Conservation (phyloP, 495 filamentous ascomycete genomes). For the Annulohypoxylon maeteangense region DNA sequence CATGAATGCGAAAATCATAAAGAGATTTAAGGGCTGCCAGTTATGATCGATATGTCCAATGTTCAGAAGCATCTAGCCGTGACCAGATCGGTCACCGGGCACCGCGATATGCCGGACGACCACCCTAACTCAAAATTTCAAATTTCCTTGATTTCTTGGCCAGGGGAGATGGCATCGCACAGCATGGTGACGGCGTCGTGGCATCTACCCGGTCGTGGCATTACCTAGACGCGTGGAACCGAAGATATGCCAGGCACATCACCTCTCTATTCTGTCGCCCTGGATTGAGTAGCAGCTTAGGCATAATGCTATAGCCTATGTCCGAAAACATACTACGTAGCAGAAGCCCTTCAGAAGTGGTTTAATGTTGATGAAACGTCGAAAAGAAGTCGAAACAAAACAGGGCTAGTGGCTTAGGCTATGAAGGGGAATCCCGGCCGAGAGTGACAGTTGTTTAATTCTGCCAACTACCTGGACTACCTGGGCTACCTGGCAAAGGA, state of each 20-base stretch:
- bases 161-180: constrained; percentile 22
- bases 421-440: constrained; percentile 12
- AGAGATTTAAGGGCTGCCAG: constrained; percentile 39
- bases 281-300: constrained; percentile 16
- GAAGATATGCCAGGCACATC: constrained; percentile 22
- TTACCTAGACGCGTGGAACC: constrained; percentile 18
- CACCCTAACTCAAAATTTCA: constrained; percentile 20
- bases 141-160: constrained; percentile 29
- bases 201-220: constrained; percentile 18
- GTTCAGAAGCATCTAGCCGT: constrained; percentile 38
- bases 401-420: not conserved
- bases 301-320: not conserved
- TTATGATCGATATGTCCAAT: constrained; percentile 38
- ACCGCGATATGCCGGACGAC: constrained; percentile 39
- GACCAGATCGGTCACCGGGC: constrained; percentile 38
- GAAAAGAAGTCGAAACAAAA: not conserved
- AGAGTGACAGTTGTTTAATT: constrained; percentile 3
- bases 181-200: constrained; percentile 25
- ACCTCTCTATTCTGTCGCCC: constrained; percentile 12
- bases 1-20: constrained; percentile 31
- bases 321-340: not conserved
- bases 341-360: not conserved
- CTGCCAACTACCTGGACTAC: constrained; percentile 1
- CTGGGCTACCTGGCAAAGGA: not conserved
- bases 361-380: not conserved